Evolutionary conservation across 2,329 filamentous ascomycete genomes (phyloP).

Genomic region (Sporothrix euskadiensis): DNA sequence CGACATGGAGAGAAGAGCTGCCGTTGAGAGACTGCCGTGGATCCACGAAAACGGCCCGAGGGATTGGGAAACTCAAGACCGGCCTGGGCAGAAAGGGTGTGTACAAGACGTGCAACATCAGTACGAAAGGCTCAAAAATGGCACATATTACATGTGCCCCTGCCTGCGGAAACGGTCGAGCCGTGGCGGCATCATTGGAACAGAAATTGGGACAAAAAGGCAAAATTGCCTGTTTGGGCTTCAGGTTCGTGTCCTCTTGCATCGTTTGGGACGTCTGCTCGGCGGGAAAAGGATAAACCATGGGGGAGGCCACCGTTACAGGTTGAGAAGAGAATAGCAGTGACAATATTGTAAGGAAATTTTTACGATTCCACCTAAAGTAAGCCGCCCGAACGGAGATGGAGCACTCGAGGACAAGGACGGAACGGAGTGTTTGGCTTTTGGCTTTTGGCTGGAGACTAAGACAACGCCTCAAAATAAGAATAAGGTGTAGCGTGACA

Average conservation of each 20-base stretch:
- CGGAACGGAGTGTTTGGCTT: slow-evolving; percentile 3
- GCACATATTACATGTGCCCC: background rate
- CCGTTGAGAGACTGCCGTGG: background rate
- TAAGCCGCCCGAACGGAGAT: background rate
- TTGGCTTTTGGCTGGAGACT: background rate
- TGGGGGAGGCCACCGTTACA: background rate
- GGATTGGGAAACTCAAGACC: background rate
- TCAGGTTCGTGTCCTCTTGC: background rate
- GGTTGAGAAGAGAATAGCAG: background rate
- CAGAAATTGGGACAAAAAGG: background rate
- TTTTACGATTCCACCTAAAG: background rate
- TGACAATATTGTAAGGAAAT: background rate
- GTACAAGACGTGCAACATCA: background rate
- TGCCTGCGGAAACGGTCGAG: background rate
- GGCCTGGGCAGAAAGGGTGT: background rate
- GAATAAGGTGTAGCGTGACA: too few species aligned
- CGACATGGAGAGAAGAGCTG: background rate
- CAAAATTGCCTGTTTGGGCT: background rate
- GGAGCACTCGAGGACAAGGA: background rate
- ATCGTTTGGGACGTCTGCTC: background rate
- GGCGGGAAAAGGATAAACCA: background rate
- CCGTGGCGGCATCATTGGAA: background rate
- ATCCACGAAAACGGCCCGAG: background rate
- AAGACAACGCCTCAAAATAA: background rate
- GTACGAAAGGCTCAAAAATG: background rate